Conservation (phyloP, 1,284 basidiomycete species). For the Rhodotorula sp. region DNA sequence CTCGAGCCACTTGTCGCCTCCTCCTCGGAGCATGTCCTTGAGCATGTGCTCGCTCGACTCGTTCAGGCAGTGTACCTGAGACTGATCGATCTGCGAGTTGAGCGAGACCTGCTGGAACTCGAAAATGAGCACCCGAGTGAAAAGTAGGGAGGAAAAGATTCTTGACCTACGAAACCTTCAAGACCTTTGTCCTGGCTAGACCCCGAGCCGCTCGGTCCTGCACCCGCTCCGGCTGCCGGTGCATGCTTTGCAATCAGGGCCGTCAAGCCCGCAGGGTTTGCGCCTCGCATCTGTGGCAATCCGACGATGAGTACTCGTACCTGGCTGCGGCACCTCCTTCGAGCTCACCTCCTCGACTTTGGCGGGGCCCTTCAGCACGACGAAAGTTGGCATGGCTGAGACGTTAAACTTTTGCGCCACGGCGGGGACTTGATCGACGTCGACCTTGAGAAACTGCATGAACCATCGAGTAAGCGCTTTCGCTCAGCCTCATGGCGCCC, state of each 20-base stretch:
- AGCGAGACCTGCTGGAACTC: slow-evolving; percentile 26
- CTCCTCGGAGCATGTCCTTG: slow-evolving; percentile 36
- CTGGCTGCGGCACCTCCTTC: too few relatives aligned
- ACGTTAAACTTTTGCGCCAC: slow-evolving; percentile 37
- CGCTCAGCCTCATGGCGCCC: background rate
- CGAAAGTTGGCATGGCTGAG: slow-evolving; percentile 40
- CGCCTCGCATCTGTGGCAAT: slow-evolving; percentile 37
- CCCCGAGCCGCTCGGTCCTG: background rate
- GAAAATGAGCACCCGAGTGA: background rate
- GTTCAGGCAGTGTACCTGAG: slow-evolving; percentile 43
- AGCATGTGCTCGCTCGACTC: slow-evolving; percentile 37
- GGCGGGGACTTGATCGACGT: slow-evolving; percentile 40
- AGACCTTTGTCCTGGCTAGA: slow-evolving; percentile 37
- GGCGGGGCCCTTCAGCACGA: slow-evolving; percentile 15
- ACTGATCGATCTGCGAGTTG: slow-evolving; percentile 38
- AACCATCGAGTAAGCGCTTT: background rate
- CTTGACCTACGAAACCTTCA: slow-evolving; percentile 39
- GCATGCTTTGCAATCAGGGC: slow-evolving; percentile 40
- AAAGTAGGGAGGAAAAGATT: background rate
- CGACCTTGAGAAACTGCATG: slow-evolving; percentile 42
- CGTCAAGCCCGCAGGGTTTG: slow-evolving; percentile 38
- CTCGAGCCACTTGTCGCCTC: slow-evolving; percentile 41
- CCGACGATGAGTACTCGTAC: background rate
- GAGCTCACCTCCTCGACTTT: slow-evolving; percentile 34
- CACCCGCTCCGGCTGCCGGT: slow-evolving; percentile 9